Evolutionary conservation across 2,329 filamentous ascomycete genomes (phyloP), one percentile per base, ranked within the genome.

Genomic region (Colletotrichum spinosum): DNA sequence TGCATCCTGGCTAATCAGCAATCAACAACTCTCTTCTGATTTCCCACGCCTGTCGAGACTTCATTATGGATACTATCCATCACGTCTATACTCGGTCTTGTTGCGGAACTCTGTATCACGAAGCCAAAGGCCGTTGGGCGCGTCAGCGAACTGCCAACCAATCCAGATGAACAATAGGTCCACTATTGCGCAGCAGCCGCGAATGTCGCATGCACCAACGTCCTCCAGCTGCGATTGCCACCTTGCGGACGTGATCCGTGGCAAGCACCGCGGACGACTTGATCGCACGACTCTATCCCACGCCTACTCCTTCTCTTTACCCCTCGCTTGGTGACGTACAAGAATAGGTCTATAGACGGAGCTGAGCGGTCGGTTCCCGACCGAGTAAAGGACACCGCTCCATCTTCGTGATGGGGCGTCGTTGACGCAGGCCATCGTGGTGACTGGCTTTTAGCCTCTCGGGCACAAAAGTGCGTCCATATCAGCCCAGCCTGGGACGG

Each of bases 1-100:
- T 65, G 62, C 58, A 65, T 62, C 62, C 62, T 62, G 25, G 62
- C 62, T 42, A 35, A 56, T 42, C 52, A 51, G 61, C 58, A 39
- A 39, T 62, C 52, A 33, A 56, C 52, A 51, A 65, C 62, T 61
- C 62, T 65, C 62, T 52, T 65, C 62, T 52, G 39, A 41, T 46
- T 17, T 51, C 44, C 52, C 38, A 38, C 42, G 55, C 35, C 57
- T 45, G 12, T 60, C 38, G 41, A 25, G 15, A 44, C 33, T 15
- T n/a, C 44, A 39, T 39, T 55, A 55, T 45, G 44, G 56, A 52
- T 41, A 46, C 41, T 12, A n/a, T 37, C 57, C 48, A 35, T 44
- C 41, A 60, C 41, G 25, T 25, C 25, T 25, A 25, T 65, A 8
- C 45, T 35, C 11, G 46, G 11, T 25, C 25, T 25, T 25, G 25